Conservation (phyloP, 2,329 filamentous ascomycete species). For the Hymenoscyphus repandus region DNA sequence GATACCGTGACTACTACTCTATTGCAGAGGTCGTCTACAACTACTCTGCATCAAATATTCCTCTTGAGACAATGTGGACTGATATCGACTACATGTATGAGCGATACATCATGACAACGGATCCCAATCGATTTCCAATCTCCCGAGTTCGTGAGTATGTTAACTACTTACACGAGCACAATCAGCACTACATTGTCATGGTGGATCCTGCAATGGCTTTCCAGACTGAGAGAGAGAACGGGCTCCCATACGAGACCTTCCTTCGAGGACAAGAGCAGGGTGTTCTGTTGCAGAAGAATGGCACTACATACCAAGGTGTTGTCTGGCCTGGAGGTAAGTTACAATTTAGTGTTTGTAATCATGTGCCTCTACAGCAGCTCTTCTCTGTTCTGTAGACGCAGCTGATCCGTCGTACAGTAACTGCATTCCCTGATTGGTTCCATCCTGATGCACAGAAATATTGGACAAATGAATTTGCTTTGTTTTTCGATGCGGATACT, state of each 20-base stretch:
- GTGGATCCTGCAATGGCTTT: slow-evolving; percentile 63
- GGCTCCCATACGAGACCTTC: slow-evolving; percentile 43
- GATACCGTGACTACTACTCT: slow-evolving; percentile 56
- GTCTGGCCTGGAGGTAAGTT: slow-evolving; percentile 56
- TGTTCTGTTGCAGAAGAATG: slow-evolving; percentile 39
- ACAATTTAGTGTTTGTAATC: slow-evolving; percentile 57
- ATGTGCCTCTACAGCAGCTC: neutral
- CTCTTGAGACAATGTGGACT: slow-evolving; percentile 66
- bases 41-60: slow-evolving; percentile 60
- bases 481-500: slow-evolving; percentile 56
- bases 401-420: slow-evolving; percentile 41
- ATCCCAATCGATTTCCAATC: slow-evolving; percentile 58
- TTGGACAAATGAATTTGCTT: slow-evolving; percentile 64
- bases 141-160: slow-evolving; percentile 60
- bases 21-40: slow-evolving; percentile 64
- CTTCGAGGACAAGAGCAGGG: slow-evolving; percentile 33
- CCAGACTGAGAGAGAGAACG: slow-evolving; percentile 44
- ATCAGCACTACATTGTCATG: slow-evolving; percentile 73
- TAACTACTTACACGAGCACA: slow-evolving; percentile 56
- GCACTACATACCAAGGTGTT: slow-evolving; percentile 54
- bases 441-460: slow-evolving; percentile 56
- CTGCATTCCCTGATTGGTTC: slow-evolving; percentile 75
- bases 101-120: slow-evolving; percentile 44
- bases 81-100: slow-evolving; percentile 57
- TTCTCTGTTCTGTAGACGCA: no score